A percentile compares a stretch with the other conserved stretches of the same genome.
These are phyloP conservation scores for Globisporangium viniferum DNA, from an alignment of 352 stramenopile species.

Conservation along the genomic window DNA sequence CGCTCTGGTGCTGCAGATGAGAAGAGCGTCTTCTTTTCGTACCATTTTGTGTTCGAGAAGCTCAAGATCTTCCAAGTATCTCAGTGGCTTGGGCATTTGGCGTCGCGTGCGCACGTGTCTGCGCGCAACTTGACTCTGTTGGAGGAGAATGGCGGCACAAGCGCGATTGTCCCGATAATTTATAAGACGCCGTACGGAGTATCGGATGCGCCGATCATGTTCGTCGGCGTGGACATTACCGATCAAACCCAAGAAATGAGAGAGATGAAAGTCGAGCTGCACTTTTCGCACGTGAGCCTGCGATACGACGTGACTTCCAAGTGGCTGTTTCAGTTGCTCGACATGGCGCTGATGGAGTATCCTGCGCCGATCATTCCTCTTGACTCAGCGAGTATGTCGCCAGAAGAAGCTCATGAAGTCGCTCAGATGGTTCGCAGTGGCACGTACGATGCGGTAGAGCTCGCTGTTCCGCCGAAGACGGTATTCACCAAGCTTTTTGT, in stretches of 20 bases:
- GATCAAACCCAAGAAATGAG: conserved; percentile 87
- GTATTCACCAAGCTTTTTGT: conserved; percentile 88
- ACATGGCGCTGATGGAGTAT: conserved; percentile 80
- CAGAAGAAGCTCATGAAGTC: conserved; percentile 49
- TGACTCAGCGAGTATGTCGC: conserved; percentile 64
- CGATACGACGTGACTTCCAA: conserved; percentile 81
- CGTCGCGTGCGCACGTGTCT: conserved; percentile 70
- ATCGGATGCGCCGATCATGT: conserved; percentile 70
- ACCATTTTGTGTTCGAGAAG: conserved; percentile 76
- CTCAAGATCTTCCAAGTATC: conserved; percentile 82
- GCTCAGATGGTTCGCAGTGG: conserved; percentile 27
- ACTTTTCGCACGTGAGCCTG: conserved; percentile 80
- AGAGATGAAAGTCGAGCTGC: conserved; percentile 85
- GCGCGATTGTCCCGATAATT: conserved; percentile 55
- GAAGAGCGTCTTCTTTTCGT: conserved; percentile 39
- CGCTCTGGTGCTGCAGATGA: not conserved
- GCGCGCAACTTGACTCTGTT: conserved; percentile 72
- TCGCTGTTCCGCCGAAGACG: conserved; percentile 71
- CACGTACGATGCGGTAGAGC: conserved; percentile 51
- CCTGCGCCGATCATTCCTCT: conserved; percentile 79
- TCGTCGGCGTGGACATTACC: conserved; percentile 74
- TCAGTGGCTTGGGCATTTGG: conserved; percentile 83
- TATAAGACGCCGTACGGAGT: conserved; percentile 81
- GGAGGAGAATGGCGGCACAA: conserved; percentile 54
- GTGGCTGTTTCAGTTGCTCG: conserved; percentile 75